Evolutionary conservation across 345 rosid genomes (phyloP).

Genomic region (Aquilaria malaccensis): DNA sequence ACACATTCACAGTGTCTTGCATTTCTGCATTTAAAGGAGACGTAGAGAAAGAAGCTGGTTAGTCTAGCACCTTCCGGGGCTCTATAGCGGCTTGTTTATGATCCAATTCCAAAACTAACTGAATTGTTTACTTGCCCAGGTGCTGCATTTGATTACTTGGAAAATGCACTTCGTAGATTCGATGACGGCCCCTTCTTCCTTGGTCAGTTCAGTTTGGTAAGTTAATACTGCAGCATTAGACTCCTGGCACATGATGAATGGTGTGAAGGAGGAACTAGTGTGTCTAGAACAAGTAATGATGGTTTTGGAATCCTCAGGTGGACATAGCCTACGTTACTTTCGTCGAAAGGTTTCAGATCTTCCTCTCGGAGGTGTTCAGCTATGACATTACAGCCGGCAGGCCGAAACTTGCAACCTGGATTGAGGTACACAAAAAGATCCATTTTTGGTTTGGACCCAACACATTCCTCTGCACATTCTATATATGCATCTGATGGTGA

Average conservation of each 20-base stretch:
- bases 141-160: conserved; percentile 66
- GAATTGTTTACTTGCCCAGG: conserved; percentile 27
- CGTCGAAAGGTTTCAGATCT: conserved; percentile 52
- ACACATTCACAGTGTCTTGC: conserved; percentile 35
- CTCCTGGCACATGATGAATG: no score
- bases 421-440: conserved; percentile 37
- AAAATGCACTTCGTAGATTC: conserved; percentile 53
- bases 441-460: no score
- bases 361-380: conserved; percentile 41
- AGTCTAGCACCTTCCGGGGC: conserved; percentile 8
- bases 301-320: conserved; percentile 28
- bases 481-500: no score
- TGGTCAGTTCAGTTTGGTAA: conserved; percentile 71
- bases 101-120: neutral
- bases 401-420: conserved; percentile 72
- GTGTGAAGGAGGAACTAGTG: no score
- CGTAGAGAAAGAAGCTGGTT: conserved; percentile 45
- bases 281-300: no score
- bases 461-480: no score
- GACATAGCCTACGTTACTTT: conserved; percentile 74
- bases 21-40: conserved; percentile 50
- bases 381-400: conserved; percentile 58
- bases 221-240: neutral
- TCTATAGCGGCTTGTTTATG: neutral
- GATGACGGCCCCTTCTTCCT: conserved; percentile 91